Percentiles rank a stretch among this genome's conserved stretches.
Evolutionary conservation across 2,329 filamentous ascomycete genomes (phyloP).

Genomic region (Neodidymelliopsis sp.): DNA sequence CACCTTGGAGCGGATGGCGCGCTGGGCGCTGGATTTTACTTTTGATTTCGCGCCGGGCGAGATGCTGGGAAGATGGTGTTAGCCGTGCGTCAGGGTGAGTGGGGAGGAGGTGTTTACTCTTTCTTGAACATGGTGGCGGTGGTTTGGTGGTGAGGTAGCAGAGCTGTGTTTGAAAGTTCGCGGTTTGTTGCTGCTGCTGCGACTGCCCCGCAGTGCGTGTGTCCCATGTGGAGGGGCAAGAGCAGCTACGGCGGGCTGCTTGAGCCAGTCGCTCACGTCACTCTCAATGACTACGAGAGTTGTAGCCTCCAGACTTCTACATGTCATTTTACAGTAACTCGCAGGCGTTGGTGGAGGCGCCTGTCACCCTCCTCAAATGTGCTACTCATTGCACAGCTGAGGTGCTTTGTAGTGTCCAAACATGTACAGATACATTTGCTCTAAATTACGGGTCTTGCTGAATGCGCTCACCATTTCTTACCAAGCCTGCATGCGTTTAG

Average conservation of each 20-base stretch:
- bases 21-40: constrained; percentile 95
- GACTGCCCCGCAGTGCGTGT: constrained; percentile 13
- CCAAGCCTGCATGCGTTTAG: too few species aligned
- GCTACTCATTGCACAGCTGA: too few species aligned
- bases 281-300: too few species aligned
- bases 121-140: constrained; percentile 47
- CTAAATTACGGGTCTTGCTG: too few species aligned
- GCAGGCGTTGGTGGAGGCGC: too few species aligned
- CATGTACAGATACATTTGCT: too few species aligned
- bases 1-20: constrained; percentile 81
- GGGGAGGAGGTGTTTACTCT: constrained; percentile 31
- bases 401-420: too few species aligned
- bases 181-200: constrained; percentile 9
- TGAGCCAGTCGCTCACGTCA: too few species aligned
- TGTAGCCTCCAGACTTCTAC: too few species aligned
- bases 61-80: constrained; percentile 66
- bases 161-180: constrained; percentile 7
- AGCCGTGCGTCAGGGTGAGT: not conserved
- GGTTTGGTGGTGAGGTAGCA: constrained; percentile 5
- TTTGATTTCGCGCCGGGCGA: constrained; percentile 84
- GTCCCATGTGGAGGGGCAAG: constrained; percentile 12
- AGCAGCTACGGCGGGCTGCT: not conserved
- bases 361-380: too few species aligned
- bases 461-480: too few species aligned
- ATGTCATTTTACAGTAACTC: too few species aligned